Conservation (phyloP, 2,329 filamentous ascomycete species). For the Byssochlamys sp. region DNA sequence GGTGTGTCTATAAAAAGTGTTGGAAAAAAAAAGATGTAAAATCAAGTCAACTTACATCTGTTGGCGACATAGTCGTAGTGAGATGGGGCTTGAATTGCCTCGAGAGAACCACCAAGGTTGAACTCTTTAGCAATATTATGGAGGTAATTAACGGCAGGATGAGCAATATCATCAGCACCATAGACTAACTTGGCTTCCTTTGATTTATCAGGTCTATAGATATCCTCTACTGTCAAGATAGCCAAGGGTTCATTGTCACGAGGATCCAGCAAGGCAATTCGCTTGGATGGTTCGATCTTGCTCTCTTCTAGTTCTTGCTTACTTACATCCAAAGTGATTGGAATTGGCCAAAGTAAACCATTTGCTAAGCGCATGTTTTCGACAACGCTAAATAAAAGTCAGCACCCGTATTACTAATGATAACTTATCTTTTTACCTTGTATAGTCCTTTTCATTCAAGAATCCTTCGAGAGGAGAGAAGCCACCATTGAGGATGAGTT, state of each 20-base stretch:
- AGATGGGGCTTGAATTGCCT: slow-evolving; percentile 86
- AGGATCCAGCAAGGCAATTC: slow-evolving; percentile 84
- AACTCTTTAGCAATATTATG: slow-evolving; percentile 70
- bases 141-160: slow-evolving; percentile 87
- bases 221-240: slow-evolving; percentile 88
- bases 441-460: slow-evolving; percentile 93
- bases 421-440: too few species aligned
- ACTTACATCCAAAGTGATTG: slow-evolving; percentile 82
- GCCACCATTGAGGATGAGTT: slow-evolving; percentile 91
- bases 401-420: too few species aligned
- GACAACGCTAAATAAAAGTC: slow-evolving; percentile 59
- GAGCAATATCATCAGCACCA: slow-evolving; percentile 77
- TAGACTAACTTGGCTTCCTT: slow-evolving; percentile 92
- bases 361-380: slow-evolving; percentile 74
- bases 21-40: too few species aligned
- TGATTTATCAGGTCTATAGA: slow-evolving; percentile 93
- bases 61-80: slow-evolving; percentile 98
- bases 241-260: slow-evolving; percentile 92
- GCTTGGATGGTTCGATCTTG: slow-evolving; percentile 67
- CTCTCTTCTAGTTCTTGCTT: slow-evolving; percentile 64
- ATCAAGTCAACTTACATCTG: slow-evolving; percentile 71
- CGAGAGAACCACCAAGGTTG: slow-evolving; percentile 91
- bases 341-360: slow-evolving; percentile 90
- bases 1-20: slow-evolving; percentile 63
- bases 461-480: slow-evolving; percentile 99